phyloP scores from a whole-genome alignment of 768 basidiomycete species.

The Tricholoma saponaceum region DNA sequence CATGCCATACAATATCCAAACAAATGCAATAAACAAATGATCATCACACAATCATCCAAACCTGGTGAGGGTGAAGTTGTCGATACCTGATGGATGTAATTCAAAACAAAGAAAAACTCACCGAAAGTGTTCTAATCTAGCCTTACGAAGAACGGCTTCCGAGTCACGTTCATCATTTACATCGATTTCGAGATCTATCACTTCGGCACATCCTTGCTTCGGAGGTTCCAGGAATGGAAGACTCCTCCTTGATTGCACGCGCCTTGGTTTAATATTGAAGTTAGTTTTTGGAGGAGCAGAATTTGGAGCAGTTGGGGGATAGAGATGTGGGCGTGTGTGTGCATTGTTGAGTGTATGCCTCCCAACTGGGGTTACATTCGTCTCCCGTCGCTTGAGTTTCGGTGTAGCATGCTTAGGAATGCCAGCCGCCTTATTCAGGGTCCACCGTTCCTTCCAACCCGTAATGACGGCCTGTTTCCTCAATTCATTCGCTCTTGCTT shows the following conservation, averaged over 20 bases:
- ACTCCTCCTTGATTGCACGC: conserved; percentile 19
- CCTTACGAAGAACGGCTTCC: background rate
- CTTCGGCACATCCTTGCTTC: background rate
- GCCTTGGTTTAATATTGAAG: conserved; percentile 8
- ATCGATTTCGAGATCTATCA: background rate
- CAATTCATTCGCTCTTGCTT: conserved; percentile 20
- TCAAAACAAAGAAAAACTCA: background rate
- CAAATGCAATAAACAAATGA: background rate
- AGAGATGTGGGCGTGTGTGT: conserved; percentile 15
- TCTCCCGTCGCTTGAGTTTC: conserved; percentile 36
- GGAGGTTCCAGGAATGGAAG: conserved; percentile 16
- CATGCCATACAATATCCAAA: background rate
- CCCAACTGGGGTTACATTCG: conserved; percentile 42
- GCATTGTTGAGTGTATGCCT: conserved; percentile 24
- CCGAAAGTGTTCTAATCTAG: background rate
- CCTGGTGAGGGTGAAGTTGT: background rate
- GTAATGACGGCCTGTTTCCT: conserved; percentile 40
- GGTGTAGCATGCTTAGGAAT: conserved; percentile 22
- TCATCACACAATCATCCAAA: background rate
- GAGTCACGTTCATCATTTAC: background rate
- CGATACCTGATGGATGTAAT: background rate
- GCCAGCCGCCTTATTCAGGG: conserved; percentile 34
- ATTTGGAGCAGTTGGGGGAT: conserved; percentile 12
- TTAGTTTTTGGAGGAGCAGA: conserved; percentile 8
- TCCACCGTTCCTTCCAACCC: conserved; percentile 56